phyloP scores from a whole-genome alignment of 768 basidiomycete species.

The Vararia minispora region DNA sequence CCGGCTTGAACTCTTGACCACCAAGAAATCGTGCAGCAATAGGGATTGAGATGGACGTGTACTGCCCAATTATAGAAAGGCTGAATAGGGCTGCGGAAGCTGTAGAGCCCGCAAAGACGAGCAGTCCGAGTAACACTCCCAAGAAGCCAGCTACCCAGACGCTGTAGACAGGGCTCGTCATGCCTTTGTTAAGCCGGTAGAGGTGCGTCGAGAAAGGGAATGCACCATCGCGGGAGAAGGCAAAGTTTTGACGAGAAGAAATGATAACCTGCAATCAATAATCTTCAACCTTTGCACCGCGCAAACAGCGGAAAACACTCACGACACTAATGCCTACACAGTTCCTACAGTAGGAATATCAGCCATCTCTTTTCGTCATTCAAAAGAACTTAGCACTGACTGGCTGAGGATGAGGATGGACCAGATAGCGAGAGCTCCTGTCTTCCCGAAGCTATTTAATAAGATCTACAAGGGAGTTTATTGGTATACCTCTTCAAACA shows the following conservation, averaged over 20 bases:
- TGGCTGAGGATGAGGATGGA: slow-evolving; percentile 20
- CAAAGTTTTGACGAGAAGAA: too few species aligned
- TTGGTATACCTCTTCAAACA: background rate
- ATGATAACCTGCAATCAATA: too few species aligned
- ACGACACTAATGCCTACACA: slow-evolving; percentile 55
- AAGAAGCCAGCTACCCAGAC: slow-evolving; percentile 19
- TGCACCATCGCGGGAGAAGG: too few species aligned
- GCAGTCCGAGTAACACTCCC: slow-evolving; percentile 17
- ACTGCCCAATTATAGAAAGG: slow-evolving; percentile 16
- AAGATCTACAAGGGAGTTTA: slow-evolving; percentile 16
- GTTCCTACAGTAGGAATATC: too few species aligned
- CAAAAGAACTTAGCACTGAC: too few species aligned
- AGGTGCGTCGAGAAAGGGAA: too few species aligned
- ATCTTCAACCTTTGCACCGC: background rate
- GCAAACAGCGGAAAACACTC: too few species aligned
- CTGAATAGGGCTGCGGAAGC: slow-evolving; percentile 29
- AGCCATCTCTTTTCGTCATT: too few species aligned
- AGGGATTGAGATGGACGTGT: slow-evolving; percentile 22
- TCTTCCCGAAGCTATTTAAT: slow-evolving; percentile 20
- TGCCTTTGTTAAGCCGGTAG: too few species aligned
- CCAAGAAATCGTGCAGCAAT: slow-evolving; percentile 22
- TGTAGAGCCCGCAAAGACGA: slow-evolving; percentile 19
- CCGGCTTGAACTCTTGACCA: slow-evolving; percentile 20
- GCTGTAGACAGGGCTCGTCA: slow-evolving; percentile 5
- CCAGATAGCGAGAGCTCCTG: slow-evolving; percentile 22